These are phyloP conservation scores for Podosphaera leucotricha DNA, from an alignment of 2,329 filamentous ascomycete species.

Conservation along the genomic window DNA sequence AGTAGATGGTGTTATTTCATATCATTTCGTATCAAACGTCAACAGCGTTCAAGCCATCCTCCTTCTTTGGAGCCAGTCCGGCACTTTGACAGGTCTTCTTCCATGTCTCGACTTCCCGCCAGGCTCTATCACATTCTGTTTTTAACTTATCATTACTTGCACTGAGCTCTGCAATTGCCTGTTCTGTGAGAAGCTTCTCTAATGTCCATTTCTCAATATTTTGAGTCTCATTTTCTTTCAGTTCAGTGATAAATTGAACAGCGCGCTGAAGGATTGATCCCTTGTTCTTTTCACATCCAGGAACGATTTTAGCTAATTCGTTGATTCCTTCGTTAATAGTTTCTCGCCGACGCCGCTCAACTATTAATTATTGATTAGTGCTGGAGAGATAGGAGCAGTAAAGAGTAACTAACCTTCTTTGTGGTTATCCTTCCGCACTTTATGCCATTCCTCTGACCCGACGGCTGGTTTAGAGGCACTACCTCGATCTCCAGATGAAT, in stretches of 20 bases:
- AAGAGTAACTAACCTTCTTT: constrained; percentile 59
- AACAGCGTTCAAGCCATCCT: constrained; percentile 15
- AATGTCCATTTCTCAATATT: constrained; percentile 90
- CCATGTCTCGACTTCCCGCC: constrained; percentile 57
- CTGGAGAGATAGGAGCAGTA: constrained; percentile 1
- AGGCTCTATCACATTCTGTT: constrained; percentile 52
- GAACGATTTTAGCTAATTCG: constrained; percentile 90
- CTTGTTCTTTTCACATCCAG: constrained; percentile 97
- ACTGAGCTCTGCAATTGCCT: constrained; percentile 71
- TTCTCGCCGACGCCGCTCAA: constrained; percentile 86
- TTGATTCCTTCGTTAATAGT: constrained; percentile 99
- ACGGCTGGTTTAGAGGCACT: constrained; percentile 50
- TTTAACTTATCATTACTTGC: constrained; percentile 73
- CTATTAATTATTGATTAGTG: constrained; percentile 21
- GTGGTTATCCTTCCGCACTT: constrained; percentile 89
- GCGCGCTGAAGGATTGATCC: constrained; percentile 85
- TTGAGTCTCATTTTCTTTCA: constrained; percentile 82
- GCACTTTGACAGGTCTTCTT: constrained; percentile 43
- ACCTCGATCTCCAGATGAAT: constrained; percentile 12
- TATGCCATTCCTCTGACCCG: constrained; percentile 96
- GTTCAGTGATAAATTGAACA: constrained; percentile 79
- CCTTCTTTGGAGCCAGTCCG: constrained; percentile 26
- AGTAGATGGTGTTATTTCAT: constrained; percentile 4
- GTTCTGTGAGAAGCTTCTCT: constrained; percentile 73
- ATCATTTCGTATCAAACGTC: constrained; percentile 8